Evolutionary conservation across 345 rosid genomes (phyloP).

Genomic region (Hypericum androsaemum): DNA sequence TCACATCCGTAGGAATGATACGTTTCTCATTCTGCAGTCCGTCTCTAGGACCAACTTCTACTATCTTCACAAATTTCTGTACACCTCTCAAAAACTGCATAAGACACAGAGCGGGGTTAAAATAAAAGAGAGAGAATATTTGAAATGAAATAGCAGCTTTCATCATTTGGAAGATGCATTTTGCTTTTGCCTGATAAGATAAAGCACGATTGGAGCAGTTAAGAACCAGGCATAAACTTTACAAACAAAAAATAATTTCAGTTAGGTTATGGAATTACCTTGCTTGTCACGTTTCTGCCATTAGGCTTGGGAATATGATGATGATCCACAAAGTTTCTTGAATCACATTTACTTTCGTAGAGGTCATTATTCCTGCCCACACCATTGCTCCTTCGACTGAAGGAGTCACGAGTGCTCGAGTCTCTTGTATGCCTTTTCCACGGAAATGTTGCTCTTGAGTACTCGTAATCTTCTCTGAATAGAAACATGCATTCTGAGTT

Average conservation of each 20-base stretch:
- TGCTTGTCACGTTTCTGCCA: conserved; percentile 37
- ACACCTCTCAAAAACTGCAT: conserved; percentile 41
- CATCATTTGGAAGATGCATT: not conserved
- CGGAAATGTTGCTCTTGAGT: conserved; percentile 48
- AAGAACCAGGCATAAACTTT: too few relatives aligned
- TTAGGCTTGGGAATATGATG: conserved; percentile 33
- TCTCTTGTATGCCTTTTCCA: conserved; percentile 67
- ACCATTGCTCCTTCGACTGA: conserved; percentile 31
- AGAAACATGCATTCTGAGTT: not conserved
- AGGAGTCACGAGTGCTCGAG: conserved; percentile 31
- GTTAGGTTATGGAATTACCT: conserved; percentile 33
- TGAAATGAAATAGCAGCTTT: not conserved
- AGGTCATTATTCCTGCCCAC: conserved; percentile 30
- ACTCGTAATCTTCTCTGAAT: conserved; percentile 59
- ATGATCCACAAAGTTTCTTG: conserved; percentile 36
- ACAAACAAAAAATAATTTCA: not conserved
- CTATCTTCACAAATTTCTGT: conserved; percentile 56
- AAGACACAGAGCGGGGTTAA: conserved; percentile 12
- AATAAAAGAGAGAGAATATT: not conserved
- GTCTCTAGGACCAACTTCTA: conserved; percentile 77
- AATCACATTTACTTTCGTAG: conserved; percentile 30
- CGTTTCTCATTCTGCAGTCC: conserved; percentile 62
- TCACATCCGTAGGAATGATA: conserved; percentile 39
- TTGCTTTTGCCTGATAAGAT: conserved; percentile 3
- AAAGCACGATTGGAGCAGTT: not conserved